These are phyloP conservation scores for Schizophyllum commune DNA, from an alignment of 1,284 basidiomycete genomes.

Conservation along the genomic window DNA sequence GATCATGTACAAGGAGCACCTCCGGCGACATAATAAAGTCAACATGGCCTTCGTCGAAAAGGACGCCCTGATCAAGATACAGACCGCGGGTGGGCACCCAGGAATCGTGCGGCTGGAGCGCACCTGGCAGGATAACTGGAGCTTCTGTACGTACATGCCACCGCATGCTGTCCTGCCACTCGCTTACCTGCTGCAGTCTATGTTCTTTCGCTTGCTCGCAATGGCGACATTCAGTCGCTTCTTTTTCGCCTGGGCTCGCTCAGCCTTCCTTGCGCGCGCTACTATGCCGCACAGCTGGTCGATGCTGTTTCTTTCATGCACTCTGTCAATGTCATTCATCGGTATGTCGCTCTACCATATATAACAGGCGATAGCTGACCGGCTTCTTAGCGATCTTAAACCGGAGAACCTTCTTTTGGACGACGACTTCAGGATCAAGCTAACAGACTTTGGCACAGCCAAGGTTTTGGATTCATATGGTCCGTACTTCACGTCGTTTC, in stretches of 20 bases:
- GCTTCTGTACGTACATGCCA: constrained; percentile 60
- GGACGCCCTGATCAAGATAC: constrained; percentile 53
- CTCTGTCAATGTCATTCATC: constrained; percentile 79
- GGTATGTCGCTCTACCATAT: constrained; percentile 44
- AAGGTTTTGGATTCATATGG: constrained; percentile 68
- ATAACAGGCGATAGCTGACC: neutral
- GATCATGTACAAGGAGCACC: constrained; percentile 68
- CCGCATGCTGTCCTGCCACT: neutral
- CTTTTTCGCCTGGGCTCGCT: constrained; percentile 81
- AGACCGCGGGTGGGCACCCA: constrained; percentile 54
- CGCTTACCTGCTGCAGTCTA: constrained; percentile 55
- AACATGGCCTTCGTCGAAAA: constrained; percentile 60
- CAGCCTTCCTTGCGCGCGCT: constrained; percentile 64
- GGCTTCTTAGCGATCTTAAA: constrained; percentile 64
- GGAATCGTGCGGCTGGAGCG: constrained; percentile 77
- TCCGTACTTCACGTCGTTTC: constrained; percentile 23
- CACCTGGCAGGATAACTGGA: constrained; percentile 80
- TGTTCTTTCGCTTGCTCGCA: constrained; percentile 83
- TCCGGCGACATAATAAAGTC: constrained; percentile 60
- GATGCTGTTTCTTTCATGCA: constrained; percentile 90
- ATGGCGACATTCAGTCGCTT: constrained; percentile 81
- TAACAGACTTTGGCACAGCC: constrained; percentile 97
- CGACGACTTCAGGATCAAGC: constrained; percentile 78
- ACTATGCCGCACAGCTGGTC: constrained; percentile 84
- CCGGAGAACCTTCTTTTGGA: constrained; percentile 92